phyloP scores from a whole-genome alignment of 768 basidiomycete genomes.

The Pholiota conissans region DNA sequence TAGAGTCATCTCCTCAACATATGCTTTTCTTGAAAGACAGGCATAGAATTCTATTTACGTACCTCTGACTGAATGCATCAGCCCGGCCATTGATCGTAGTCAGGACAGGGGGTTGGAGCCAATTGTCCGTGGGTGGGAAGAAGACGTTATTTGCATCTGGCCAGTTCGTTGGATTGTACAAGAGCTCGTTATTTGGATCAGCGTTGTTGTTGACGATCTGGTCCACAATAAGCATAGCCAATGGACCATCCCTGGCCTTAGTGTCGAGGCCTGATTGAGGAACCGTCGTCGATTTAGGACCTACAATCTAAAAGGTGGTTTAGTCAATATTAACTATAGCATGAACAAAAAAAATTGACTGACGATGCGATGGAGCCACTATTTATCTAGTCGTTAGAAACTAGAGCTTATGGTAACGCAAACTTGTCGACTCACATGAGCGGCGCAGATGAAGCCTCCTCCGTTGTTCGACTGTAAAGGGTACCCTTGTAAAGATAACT shows the following conservation, averaged over 20 bases:
- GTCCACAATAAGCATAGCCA: conserved; percentile 52
- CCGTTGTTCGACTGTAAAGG: conserved; percentile 45
- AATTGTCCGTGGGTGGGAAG: conserved; percentile 43
- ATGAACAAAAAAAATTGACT: conserved; percentile 15
- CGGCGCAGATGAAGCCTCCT: conserved; percentile 59
- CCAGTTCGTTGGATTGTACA: conserved; percentile 55
- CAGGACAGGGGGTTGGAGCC: conserved; percentile 46
- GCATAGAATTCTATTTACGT: too few species aligned
- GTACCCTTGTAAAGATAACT: background rate
- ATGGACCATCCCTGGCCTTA: conserved; percentile 45
- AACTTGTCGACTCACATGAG: conserved; percentile 56
- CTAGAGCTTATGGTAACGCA: background rate
- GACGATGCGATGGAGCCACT: conserved; percentile 51
- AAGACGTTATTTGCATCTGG: conserved; percentile 40
- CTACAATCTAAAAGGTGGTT: conserved; percentile 38
- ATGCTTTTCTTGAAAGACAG: background rate
- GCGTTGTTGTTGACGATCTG: conserved; percentile 36
- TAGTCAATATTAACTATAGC: background rate
- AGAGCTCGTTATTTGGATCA: conserved; percentile 42
- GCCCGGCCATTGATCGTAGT: conserved; percentile 46
- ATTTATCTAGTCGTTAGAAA: background rate
- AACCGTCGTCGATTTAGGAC: conserved; percentile 52
- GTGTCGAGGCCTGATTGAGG: conserved; percentile 60
- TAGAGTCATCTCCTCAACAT: conserved; percentile 13
- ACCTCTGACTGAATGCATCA: conserved; percentile 56